Percentiles rank a stretch among this genome's conserved stretches.
phyloP scores from a whole-genome alignment of 2,329 filamentous ascomycete species.

The Macrophomina phaseolina region DNA sequence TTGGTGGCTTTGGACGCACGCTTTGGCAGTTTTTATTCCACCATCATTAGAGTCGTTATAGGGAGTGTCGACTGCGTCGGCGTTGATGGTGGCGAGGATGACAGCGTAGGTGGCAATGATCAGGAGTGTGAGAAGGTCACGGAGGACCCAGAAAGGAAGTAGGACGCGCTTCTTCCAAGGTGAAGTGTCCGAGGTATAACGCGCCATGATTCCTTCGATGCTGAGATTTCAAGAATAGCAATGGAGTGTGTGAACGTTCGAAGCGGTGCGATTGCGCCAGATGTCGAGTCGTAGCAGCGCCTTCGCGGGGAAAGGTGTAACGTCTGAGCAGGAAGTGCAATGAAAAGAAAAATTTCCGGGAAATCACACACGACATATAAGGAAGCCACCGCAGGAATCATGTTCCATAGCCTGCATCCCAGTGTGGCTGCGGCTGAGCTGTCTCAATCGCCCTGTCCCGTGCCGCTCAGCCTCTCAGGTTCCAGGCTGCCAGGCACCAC shows the following conservation, averaged over 20 bases:
- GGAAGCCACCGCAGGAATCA: neutral
- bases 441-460: neutral
- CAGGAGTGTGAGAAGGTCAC: constrained; percentile 42
- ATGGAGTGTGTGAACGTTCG: neutral
- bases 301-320: too few relatives aligned
- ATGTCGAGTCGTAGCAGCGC: too few relatives aligned
- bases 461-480: constrained; percentile 13
- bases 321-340: neutral
- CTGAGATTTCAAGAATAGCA: neutral
- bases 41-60: neutral
- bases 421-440: constrained; percentile 16
- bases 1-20: neutral
- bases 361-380: constrained; percentile 1
- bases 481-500: constrained; percentile 18
- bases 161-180: constrained; percentile 47
- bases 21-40: neutral
- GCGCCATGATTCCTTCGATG: constrained; percentile 10
- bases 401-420: neutral
- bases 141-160: constrained; percentile 44
- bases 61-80: neutral
- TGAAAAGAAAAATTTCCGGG: neutral
- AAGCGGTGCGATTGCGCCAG: too few relatives aligned
- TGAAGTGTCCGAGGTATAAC: constrained; percentile 14
- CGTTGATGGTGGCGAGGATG: neutral
- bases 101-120: constrained; percentile 38